phyloP scores from a whole-genome alignment of 768 basidiomycete species.

The Suillus clintonianus region DNA sequence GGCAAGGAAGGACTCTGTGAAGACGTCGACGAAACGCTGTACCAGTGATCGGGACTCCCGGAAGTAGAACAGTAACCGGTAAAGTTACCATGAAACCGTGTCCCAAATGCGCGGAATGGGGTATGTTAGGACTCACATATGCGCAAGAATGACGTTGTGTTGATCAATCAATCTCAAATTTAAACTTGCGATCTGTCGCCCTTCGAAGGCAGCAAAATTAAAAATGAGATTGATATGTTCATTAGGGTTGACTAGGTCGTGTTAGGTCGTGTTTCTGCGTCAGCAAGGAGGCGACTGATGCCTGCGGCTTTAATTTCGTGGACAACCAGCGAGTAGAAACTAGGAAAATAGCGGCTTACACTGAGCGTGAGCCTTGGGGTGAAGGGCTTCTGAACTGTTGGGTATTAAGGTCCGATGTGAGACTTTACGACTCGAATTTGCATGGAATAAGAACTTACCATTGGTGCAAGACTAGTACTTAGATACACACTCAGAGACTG shows the following conservation, averaged over 20 bases:
- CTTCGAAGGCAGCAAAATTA: background rate
- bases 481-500: background rate
- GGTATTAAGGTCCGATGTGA: background rate
- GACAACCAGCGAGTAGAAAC: background rate
- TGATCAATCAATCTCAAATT: background rate
- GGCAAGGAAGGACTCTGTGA: background rate
- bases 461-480: background rate
- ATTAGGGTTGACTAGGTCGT: background rate
- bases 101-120: background rate
- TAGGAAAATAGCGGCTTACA: background rate
- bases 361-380: background rate
- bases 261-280: background rate
- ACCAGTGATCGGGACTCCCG: background rate
- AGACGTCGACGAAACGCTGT: background rate
- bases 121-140: background rate
- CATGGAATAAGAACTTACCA: background rate
- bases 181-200: background rate
- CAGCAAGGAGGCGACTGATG: background rate
- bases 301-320: background rate
- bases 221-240: background rate
- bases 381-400: background rate
- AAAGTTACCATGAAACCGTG: background rate
- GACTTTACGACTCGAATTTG: background rate
- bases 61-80: background rate
- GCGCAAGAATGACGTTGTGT: background rate